Base-by-base conservation (phyloP, 345 rosid genomes). In the Cardiospermum halicacabum region DNA sequence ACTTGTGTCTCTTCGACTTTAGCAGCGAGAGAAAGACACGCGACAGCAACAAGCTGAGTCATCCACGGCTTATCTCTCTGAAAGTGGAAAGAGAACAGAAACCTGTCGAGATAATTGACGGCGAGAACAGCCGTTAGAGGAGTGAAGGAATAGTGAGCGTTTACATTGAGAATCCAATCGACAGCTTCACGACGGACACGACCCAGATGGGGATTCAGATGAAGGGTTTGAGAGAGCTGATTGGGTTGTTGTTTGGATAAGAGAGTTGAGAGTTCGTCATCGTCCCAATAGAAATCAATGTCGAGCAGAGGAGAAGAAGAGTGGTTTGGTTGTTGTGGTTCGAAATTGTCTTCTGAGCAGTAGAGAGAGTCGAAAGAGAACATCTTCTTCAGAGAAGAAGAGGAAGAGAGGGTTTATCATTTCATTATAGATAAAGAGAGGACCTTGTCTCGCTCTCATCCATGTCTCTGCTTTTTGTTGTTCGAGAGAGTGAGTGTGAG, bases 21-120 rank as follows among this genome's bases (percentile, higher is more conserved):
- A 58, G 96, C 96, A 1, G 92, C 89, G 16, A 89, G 74, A 48
- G 96, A 86, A 49, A 89, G 74, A 63, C 92, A 86, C 68, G 92
- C 85, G 55, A 89, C 88, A 28, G 92, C 88, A 24, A 77, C 71
- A 11, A 89, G 82, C 64, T 86, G 92, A 66, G 72, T 67, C 88
- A 65, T 74, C 92, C 96, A 84, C 24, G 85, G 92, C 65, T 81
- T 80, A 49, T 86, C 83, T 26, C 58, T 55, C 51, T 71, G 75
- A 27, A 64, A 64, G 5, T 78, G 72, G 69, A 78, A 68, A 47
- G 61, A 64, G 53, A 59, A 54, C 8, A 86, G 72, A 70, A 89
- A 89, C 72, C 90, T 80, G 67, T 89, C 96, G 2, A 89, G 80
- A 72, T 78, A 86, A 81, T 89, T 81, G 43, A 81, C 81, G 0